Conservation (phyloP, 768 basidiomycete genomes). For the Boletus rubropictus region DNA sequence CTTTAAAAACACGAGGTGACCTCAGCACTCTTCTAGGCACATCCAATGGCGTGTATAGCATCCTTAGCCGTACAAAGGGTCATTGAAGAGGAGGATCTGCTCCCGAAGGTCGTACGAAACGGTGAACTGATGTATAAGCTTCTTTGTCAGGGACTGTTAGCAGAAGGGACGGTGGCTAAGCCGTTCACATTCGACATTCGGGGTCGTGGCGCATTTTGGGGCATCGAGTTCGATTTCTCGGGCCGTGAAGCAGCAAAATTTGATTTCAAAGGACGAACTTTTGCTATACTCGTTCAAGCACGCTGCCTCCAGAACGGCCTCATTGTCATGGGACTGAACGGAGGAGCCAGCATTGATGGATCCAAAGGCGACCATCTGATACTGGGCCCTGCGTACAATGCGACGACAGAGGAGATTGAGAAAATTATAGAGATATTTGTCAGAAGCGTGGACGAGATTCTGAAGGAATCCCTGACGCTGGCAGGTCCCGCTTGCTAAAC, state of each 20-base stretch:
- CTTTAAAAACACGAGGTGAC: neutral
- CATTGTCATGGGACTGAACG: conserved; percentile 68
- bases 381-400: conserved; percentile 76
- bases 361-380: conserved; percentile 68
- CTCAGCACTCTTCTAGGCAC: conserved; percentile 40
- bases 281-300: conserved; percentile 69
- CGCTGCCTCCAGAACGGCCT: conserved; percentile 61
- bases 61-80: conserved; percentile 77
- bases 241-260: conserved; percentile 36
- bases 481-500: neutral
- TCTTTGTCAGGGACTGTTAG: conserved; percentile 48
- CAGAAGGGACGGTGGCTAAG: conserved; percentile 51
- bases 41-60: conserved; percentile 74
- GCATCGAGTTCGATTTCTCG: conserved; percentile 72
- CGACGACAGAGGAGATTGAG: conserved; percentile 63
- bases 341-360: conserved; percentile 64
- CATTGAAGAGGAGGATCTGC: conserved; percentile 63
- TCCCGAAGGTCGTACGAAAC: conserved; percentile 54
- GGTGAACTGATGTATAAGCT: conserved; percentile 57
- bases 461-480: conserved; percentile 35
- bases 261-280: conserved; percentile 47
- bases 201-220: conserved; percentile 82
- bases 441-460: conserved; percentile 58
- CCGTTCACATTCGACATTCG: conserved; percentile 76
- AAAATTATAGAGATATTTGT: conserved; percentile 62